Evolutionary conservation across 371 early-diverging fungal species (phyloP).

Genomic region (Mortierella sp.): DNA sequence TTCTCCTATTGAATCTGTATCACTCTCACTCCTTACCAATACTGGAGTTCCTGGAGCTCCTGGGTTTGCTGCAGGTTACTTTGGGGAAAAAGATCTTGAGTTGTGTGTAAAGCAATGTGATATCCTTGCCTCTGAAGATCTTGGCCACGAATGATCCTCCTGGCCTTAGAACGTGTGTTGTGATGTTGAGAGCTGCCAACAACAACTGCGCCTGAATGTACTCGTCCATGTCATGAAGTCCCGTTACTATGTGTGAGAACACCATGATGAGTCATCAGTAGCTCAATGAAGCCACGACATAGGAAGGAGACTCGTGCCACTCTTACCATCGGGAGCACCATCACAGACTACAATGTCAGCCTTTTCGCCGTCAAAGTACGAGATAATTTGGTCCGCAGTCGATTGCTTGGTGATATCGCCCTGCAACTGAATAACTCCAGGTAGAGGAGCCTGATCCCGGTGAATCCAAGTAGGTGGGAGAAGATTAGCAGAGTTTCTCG

Average conservation of each 20-base stretch:
- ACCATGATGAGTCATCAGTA: not conserved
- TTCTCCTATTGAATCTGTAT: too few relatives aligned
- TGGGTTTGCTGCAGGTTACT: conserved; percentile 94
- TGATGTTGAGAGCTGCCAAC: conserved; percentile 93
- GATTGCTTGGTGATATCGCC: conserved; percentile 98
- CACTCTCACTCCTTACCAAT: conserved; percentile 65
- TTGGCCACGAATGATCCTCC: conserved; percentile 97
- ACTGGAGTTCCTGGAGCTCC: conserved; percentile 93
- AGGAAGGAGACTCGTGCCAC: too few relatives aligned
- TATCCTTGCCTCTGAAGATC: conserved; percentile 96
- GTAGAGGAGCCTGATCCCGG: conserved; percentile 86
- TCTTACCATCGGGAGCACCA: conserved; percentile 97
- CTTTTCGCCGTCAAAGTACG: conserved; percentile 86
- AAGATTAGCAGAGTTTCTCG: too few relatives aligned
- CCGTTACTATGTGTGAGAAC: conserved; percentile 76
- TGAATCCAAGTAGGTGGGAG: too few relatives aligned
- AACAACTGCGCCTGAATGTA: conserved; percentile 97
- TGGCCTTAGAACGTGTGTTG: conserved; percentile 86
- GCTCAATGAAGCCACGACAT: too few relatives aligned
- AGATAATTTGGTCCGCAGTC: conserved; percentile 91
- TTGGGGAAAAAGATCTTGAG: conserved; percentile 90
- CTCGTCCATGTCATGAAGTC: conserved; percentile 99
- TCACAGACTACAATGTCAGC: conserved; percentile 98
- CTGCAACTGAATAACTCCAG: conserved; percentile 94
- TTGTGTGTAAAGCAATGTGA: conserved; percentile 89